Evolutionary conservation across 2,329 filamentous ascomycete species (phyloP), one percentile per base, ranked within the genome.

Genomic region (Nigrospora osmanthi): DNA sequence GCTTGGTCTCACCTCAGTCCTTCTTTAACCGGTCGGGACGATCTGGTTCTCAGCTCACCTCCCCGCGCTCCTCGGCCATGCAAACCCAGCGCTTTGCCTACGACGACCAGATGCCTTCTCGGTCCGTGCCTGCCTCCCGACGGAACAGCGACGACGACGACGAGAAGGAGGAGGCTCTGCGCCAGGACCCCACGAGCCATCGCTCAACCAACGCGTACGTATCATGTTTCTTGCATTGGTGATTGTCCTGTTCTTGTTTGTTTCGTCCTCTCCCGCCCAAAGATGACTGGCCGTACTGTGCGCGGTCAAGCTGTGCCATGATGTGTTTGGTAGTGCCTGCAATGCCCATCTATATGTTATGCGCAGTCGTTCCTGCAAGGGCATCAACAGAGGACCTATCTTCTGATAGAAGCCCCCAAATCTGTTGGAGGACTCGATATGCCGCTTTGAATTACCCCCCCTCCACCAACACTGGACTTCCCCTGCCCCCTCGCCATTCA

Each of bases 81-180:
- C 46, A 38, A 31, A 51, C 73, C 49, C 23, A 28, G 23, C 71
- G 76, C 44, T 80, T 80, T 48, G 72, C 73, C 38, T 78, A 75
- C 54, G 76, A 84, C 54, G 79, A 84, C 48, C 75, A 78, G 43
- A 69, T 88, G 40, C 85, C 88, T 14, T 91, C 89, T 12, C 85
- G 89, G 54, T 96, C 91, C 23, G 83, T 95, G 42, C 89, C 90
- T 39, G 83, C 80, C 30, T 93, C 90, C 49, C 80, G 90, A 52
- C 85, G 90, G 53, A 94, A 95, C 61, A 97, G 91, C 44, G 87
- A 96, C 60, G 86, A 91, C 54, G 87, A 91, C 54, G 88, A 91
- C 54, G 88, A 95, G 57, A 89, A 91, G 59, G 85, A 89, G 59
- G 81, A 85, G 54, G 80, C 83, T 51, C 78, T 85, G 57, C 73